These are phyloP conservation scores for Hericium rajendrae DNA, from an alignment of 768 basidiomycete species.

Conservation along the genomic window DNA sequence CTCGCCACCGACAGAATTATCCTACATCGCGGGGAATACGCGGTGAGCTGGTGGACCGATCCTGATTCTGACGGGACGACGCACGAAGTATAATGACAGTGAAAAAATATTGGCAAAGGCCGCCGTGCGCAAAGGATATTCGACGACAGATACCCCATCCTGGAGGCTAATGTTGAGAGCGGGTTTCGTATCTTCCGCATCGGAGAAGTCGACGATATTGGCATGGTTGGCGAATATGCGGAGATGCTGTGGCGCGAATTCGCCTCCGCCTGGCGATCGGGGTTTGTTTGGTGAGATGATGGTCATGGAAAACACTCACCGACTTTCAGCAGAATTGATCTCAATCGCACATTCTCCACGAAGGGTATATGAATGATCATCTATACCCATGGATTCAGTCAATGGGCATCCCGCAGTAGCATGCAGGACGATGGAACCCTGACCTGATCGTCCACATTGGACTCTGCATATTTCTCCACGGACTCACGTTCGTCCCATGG, in stretches of 20 bases:
- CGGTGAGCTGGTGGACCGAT: background rate
- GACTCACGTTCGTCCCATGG: conserved; percentile 75
- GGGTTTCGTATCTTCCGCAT: conserved; percentile 59
- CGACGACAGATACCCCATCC: conserved; percentile 63
- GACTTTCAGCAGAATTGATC: conserved; percentile 66
- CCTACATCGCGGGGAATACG: conserved; percentile 27
- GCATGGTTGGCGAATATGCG: conserved; percentile 67
- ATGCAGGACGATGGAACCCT: conserved; percentile 3
- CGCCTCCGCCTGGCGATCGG: conserved; percentile 53
- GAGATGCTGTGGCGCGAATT: conserved; percentile 63
- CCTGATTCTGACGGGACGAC: conserved; percentile 21
- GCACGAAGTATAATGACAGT: conserved; percentile 71
- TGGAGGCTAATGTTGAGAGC: conserved; percentile 62
- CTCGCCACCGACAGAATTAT: conserved; percentile 58
- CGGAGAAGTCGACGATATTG: conserved; percentile 68
- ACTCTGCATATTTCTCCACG: conserved; percentile 55
- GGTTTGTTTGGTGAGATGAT: conserved; percentile 1
- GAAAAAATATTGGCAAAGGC: conserved; percentile 69
- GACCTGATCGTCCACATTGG: conserved; percentile 82
- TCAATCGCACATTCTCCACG: conserved; percentile 64
- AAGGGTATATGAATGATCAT: conserved; percentile 79
- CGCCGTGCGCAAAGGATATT: conserved; percentile 71
- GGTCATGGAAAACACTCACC: conserved; percentile 33
- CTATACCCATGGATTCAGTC: conserved; percentile 27
- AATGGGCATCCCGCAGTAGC: background rate